A percentile compares a stretch with the other conserved stretches of the same genome.
phyloP scores from a whole-genome alignment of 805 yeast species.

The Nakazawaea pomicola region DNA sequence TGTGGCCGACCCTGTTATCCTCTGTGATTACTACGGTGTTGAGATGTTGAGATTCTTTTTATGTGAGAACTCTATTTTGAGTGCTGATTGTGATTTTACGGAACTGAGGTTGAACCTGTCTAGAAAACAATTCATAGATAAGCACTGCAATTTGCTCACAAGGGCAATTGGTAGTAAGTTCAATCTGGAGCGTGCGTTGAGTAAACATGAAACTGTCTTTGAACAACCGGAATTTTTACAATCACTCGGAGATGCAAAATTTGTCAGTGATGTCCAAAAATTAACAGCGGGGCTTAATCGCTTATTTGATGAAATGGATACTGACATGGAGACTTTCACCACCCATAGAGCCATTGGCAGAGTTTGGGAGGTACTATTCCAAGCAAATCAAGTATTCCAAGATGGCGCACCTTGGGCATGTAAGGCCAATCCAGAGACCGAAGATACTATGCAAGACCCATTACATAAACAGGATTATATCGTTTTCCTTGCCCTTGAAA shows the following conservation, averaged over 20 bases:
- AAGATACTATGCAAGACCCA: slow-evolving; percentile 20
- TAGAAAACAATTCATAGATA: slow-evolving; percentile 69
- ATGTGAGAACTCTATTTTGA: slow-evolving; percentile 68
- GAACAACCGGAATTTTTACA: not conserved
- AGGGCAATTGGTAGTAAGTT: slow-evolving; percentile 74
- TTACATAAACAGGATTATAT: slow-evolving; percentile 41
- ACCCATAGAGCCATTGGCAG: slow-evolving; percentile 50
- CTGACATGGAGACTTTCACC: slow-evolving; percentile 40
- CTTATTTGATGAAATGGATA: slow-evolving; percentile 35
- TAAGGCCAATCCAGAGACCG: slow-evolving; percentile 16
- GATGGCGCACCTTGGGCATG: slow-evolving; percentile 71
- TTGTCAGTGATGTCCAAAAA: slow-evolving; percentile 16
- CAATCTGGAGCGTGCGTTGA: slow-evolving; percentile 42
- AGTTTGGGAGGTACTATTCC: slow-evolving; percentile 55
- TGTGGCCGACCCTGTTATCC: slow-evolving; percentile 84
- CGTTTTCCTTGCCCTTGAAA: slow-evolving; percentile 65
- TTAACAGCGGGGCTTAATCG: slow-evolving; percentile 30
- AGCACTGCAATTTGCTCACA: slow-evolving; percentile 74
- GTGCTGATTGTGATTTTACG: slow-evolving; percentile 75
- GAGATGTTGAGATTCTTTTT: slow-evolving; percentile 74
- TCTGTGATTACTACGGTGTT: slow-evolving; percentile 58
- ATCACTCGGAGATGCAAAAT: slow-evolving; percentile 13
- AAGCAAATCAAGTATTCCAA: slow-evolving; percentile 67
- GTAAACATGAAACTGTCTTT: slow-evolving; percentile 14
- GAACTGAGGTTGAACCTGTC: slow-evolving; percentile 46